Evolutionary conservation across 306 rosid genomes (phyloP).

Genomic region (Quercus variabilis): DNA sequence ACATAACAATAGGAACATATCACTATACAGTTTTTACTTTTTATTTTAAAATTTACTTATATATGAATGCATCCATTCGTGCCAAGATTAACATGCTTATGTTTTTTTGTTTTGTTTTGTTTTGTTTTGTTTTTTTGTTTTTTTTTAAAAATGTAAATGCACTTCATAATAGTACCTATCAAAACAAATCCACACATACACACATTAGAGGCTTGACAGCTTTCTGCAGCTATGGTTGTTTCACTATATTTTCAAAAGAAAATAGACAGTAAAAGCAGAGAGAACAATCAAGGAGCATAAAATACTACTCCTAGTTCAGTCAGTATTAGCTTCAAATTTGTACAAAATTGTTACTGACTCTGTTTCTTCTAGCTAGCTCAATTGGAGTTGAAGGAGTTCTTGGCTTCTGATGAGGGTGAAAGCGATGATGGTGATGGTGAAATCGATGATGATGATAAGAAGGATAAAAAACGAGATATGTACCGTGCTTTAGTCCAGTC

Average conservation of each 20-base stretch:
- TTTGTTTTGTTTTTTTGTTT: too few relatives aligned
- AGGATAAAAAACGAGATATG: constrained; percentile 38
- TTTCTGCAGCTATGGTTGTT: not conserved
- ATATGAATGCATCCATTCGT: not conserved
- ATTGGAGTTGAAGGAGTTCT: constrained; percentile 64
- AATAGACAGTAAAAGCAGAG: not conserved
- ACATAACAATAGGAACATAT: not conserved
- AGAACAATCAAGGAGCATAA: not conserved
- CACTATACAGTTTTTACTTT: not conserved
- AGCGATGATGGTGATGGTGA: constrained; percentile 49
- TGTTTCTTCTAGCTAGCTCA: constrained; percentile 55
- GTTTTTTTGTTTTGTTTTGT: not conserved
- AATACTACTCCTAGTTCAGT: not conserved
- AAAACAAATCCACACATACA: not conserved
- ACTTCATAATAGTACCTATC: not conserved
- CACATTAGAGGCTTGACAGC: not conserved
- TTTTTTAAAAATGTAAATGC: not conserved
- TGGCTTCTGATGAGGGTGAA: constrained; percentile 76
- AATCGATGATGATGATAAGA: constrained; percentile 44
- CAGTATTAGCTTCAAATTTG: not conserved
- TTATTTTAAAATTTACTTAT: not conserved
- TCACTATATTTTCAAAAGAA: not conserved
- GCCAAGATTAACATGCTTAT: not conserved
- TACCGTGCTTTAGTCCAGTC: constrained; percentile 61
- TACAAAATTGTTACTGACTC: constrained; percentile 5